Evolutionary conservation across 2,329 filamentous ascomycete species (phyloP).

Genomic region (Clonostachys rosea): DNA sequence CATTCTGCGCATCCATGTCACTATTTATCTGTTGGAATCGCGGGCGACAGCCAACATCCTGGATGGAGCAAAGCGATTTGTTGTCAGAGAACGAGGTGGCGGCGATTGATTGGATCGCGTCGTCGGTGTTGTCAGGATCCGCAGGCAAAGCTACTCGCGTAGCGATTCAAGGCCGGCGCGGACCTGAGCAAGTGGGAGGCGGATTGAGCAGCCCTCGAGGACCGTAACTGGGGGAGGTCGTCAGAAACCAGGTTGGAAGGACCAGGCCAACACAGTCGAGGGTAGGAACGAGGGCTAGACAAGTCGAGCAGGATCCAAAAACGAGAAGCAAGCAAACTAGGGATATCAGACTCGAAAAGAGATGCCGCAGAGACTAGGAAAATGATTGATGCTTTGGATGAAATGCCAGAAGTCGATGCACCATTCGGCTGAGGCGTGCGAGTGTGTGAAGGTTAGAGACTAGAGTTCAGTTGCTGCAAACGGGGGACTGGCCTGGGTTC

Average conservation of each 20-base stretch:
- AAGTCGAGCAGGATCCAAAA: too few species aligned
- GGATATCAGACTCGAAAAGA: constrained; percentile 5
- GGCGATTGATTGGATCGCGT: too few species aligned
- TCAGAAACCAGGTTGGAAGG: too few species aligned
- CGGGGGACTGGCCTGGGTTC: constrained; percentile 4
- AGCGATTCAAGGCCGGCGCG: too few species aligned
- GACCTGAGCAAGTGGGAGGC: too few species aligned
- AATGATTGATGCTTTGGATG: neutral
- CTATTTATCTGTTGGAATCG: constrained; percentile 45
- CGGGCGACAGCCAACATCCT: constrained; percentile 55
- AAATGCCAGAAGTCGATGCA: neutral
- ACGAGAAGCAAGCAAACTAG: too few species aligned
- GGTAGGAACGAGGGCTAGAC: too few species aligned
- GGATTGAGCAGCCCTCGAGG: too few species aligned
- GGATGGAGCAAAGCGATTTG: constrained; percentile 22
- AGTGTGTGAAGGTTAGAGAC: constrained; percentile 4
- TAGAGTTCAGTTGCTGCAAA: constrained; percentile 6
- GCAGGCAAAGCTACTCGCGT: too few species aligned
- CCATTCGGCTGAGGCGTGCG: constrained; percentile 3
- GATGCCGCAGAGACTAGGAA: constrained; percentile 1
- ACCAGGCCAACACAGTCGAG: too few species aligned
- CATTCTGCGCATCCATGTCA: constrained; percentile 68
- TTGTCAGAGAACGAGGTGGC: neutral
- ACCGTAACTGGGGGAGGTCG: too few species aligned
- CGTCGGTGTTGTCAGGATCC: too few species aligned